Conservation (phyloP, 495 filamentous ascomycete species). For the Xylaria cubensis region DNA sequence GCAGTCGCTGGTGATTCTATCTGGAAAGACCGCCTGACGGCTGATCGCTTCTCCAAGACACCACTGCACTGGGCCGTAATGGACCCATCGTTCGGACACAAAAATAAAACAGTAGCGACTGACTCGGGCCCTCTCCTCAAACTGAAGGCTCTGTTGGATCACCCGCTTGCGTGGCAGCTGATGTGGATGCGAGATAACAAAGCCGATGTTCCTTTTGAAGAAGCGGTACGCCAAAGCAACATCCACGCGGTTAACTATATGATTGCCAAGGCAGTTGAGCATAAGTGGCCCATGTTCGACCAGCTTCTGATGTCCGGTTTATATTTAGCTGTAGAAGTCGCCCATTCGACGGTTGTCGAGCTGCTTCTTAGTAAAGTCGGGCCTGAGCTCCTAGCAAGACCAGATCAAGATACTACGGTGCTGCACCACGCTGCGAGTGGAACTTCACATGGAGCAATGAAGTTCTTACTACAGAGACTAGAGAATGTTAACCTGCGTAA, state of each 20-base stretch:
- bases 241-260: neutral
- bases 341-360: neutral
- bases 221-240: too few species aligned
- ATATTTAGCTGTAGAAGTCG: neutral
- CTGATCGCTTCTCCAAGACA: too few species aligned
- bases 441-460: constrained; percentile 6
- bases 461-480: neutral
- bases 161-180: too few species aligned
- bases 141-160: too few species aligned
- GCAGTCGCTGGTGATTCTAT: too few species aligned
- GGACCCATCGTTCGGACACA: too few species aligned
- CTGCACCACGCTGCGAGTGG: neutral
- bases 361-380: constrained; percentile 5
- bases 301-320: neutral
- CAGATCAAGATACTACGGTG: neutral
- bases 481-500: neutral
- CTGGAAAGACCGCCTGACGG: too few species aligned
- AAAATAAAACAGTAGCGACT: too few species aligned
- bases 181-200: too few species aligned
- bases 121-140: too few species aligned
- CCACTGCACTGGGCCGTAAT: too few species aligned
- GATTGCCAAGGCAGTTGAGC: neutral
- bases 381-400: neutral
- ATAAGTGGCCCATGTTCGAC: neutral
- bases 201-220: too few species aligned